Base-by-base conservation (phyloP, 257 asterid species). In the Paraleonurus japonicus region DNA sequence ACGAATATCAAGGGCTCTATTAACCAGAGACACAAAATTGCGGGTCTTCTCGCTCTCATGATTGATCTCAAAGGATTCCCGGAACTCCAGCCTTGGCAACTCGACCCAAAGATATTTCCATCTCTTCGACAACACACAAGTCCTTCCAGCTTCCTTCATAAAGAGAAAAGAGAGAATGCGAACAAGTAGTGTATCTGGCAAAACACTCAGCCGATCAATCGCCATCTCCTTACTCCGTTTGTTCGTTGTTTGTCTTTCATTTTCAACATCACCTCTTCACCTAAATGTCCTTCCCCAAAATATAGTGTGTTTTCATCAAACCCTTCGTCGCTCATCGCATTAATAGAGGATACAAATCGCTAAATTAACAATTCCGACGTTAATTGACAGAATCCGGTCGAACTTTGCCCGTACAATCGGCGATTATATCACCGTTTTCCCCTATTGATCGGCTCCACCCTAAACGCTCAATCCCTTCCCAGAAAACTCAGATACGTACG, bases 161-260 rank as follows among this genome's bases (percentile, higher is more conserved):
- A 5, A 6, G 13, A 70, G 75, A 39, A 37, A 17, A 58, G 54
- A 53, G 23, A 69, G 74, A 33, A 69, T 55, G 37, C 15, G 57
- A 23, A 37, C 1, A 11, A 70, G 59, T 12, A 70, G 43, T 5
- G 47, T 26, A 63, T 73, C 72, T 1, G 71, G 66, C 57, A 73
- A 23, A 0, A 32, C 65, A 51, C 77, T 73, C 3, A 73, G 54
- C 23, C 77, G 62, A 73, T 73, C 72, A 50, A 48, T 30, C 19
- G 48, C 4, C 72, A 22, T 23, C 2, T n/a, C n/a, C n/a, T n/a
- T n/a, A n/a, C n/a, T n/a, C n/a, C 1, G 7, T 26, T 63, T 63
- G 1, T 35, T 32, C 10, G 22, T 4, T 47, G 20, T 1, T 8
- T 9, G 13, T 9, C 12, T 8, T 35, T 35, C 43, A 32, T 32